Evolutionary conservation across 768 basidiomycete genomes (phyloP), one percentile per base, ranked within the genome.

Genomic region (Podaxis sp.): DNA sequence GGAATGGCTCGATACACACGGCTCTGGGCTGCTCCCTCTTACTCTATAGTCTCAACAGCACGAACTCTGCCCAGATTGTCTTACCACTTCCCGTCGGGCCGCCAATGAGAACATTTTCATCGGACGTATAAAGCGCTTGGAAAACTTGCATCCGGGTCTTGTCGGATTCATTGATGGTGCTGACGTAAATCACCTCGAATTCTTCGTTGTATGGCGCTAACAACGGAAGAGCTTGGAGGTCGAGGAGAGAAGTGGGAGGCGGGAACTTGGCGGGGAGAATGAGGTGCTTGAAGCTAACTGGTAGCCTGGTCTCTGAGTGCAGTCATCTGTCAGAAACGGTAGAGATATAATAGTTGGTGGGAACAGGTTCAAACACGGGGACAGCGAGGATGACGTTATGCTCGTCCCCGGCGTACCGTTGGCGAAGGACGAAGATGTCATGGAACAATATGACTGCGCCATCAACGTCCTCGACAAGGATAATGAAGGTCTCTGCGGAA

Each of bases 61-160:
- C 97, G 64, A 98, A 96, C 73, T 99, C 97, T 0, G 96, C 97
- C 67, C 95, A 96, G 48, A 99, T 90, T 0, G 96, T 99, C 82
- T 99, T 99, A 12, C 97, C 96, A 56, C 91, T 94, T 24, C 97
- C 97, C 0, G 96, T 95, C 0, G 97, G 96, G 0, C 96, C 97
- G 20, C 95, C 96, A 61, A 99, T 88, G 71, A 99, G 95, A 46
- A 96, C 90, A 68, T 96, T 99, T 70, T 99, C 97, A 69, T 98
- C 96, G 0, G 94, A 89, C 0, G 93, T 95, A 73, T 98, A 99
- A 0, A 99, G 81, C 0, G 96, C 96, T 69, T 98, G 95, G 89
- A 99, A 99, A 50, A 97, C 96, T 75, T 99, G 97, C 0, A 95
- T 99, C 72, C 99, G 97, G 65, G 99, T 98, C 76, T 98, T 99